phyloP scores from a whole-genome alignment of 768 basidiomycete species.

The Imleria badia region DNA sequence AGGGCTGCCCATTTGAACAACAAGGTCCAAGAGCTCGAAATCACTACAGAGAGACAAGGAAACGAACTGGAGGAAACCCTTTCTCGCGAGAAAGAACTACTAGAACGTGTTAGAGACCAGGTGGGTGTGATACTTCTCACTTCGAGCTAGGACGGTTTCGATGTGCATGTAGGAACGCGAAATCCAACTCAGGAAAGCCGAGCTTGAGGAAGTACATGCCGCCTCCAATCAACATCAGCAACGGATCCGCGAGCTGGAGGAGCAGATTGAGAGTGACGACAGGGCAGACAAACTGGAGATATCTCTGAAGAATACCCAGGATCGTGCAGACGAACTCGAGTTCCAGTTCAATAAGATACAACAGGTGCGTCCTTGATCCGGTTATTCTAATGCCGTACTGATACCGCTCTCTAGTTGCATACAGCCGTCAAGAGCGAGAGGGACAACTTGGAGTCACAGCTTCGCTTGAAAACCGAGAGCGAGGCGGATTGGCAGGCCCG shows the following conservation, averaged over 20 bases:
- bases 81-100: conserved; percentile 54
- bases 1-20: conserved; percentile 41
- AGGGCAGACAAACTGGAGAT: conserved; percentile 71
- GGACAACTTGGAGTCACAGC: conserved; percentile 51
- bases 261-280: conserved; percentile 82
- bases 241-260: conserved; percentile 69
- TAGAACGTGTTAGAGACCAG: conserved; percentile 34
- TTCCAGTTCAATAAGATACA: conserved; percentile 77
- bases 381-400: background rate
- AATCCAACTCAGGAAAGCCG: conserved; percentile 59
- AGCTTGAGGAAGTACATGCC: conserved; percentile 50
- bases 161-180: conserved; percentile 61
- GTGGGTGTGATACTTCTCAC: conserved; percentile 13
- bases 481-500: conserved; percentile 50
- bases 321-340: conserved; percentile 81
- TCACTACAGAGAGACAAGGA: conserved; percentile 38
- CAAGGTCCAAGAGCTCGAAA: conserved; percentile 44
- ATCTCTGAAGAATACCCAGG: conserved; percentile 74
- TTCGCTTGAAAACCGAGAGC: conserved; percentile 41
- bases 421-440: conserved; percentile 58
- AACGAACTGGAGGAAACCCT: conserved; percentile 37
- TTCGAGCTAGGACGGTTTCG: background rate
- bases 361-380: conserved; percentile 49
- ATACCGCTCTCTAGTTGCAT: conserved; percentile 45
- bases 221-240: conserved; percentile 56